Conservation (phyloP, 495 filamentous ascomycete genomes). For the Niebla homalea region DNA sequence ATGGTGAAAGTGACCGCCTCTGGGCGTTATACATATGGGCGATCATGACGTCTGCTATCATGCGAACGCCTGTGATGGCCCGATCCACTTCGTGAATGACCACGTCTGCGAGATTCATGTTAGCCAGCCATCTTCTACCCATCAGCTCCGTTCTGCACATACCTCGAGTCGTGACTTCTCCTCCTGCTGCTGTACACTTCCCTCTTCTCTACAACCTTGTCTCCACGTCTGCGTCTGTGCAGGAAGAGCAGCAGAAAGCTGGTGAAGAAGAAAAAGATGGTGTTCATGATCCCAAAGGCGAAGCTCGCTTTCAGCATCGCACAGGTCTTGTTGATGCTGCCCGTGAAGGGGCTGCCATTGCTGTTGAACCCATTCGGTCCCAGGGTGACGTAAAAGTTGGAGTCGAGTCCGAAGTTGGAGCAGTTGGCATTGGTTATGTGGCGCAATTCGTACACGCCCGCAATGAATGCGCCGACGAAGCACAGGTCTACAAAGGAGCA, state of each 20-base stretch:
- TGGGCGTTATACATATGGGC: constrained; percentile 12
- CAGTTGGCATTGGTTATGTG: constrained; percentile 56
- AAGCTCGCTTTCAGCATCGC: constrained; percentile 80
- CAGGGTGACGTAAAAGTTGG: constrained; percentile 40
- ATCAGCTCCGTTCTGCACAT: background rate
- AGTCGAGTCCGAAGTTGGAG: constrained; percentile 34
- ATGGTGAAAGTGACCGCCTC: background rate
- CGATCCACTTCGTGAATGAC: constrained; percentile 18
- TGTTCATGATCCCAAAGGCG: constrained; percentile 80
- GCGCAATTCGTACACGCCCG: constrained; percentile 60
- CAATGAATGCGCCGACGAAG: constrained; percentile 84
- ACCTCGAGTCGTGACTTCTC: constrained; percentile 30
- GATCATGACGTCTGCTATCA: constrained; percentile 14
- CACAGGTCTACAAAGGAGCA: constrained; percentile 65
- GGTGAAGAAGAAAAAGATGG: constrained; percentile 69
- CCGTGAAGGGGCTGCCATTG: constrained; percentile 25
- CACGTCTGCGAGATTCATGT: constrained; percentile 8
- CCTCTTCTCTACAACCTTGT: constrained; percentile 30
- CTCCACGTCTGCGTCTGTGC: constrained; percentile 27
- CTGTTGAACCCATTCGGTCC: constrained; percentile 43
- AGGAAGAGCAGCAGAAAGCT: constrained; percentile 45
- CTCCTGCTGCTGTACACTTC: constrained; percentile 24
- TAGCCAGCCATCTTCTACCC: background rate
- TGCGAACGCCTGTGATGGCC: constrained; percentile 18
- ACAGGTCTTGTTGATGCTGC: constrained; percentile 59